These are phyloP conservation scores for Tetracladium maxilliforme DNA, from an alignment of 2,329 filamentous ascomycete species.

Conservation along the genomic window DNA sequence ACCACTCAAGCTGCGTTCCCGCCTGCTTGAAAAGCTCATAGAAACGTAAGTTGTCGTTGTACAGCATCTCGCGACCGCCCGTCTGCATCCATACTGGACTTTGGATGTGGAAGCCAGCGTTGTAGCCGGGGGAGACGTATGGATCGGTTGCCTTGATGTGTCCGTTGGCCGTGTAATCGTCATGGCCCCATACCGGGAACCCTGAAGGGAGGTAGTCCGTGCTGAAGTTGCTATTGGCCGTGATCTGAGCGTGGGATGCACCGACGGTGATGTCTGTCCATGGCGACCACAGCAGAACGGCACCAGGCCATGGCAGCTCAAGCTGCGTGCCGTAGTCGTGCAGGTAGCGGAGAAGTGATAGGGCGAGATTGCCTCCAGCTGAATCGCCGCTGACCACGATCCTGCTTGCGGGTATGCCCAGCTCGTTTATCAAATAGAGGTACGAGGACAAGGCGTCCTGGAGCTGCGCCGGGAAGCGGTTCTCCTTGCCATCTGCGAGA, in stretches of 20 bases:
- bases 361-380: constrained; percentile 29
- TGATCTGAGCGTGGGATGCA: too few relatives aligned
- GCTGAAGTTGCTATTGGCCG: constrained; percentile 9
- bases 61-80: constrained; percentile 24
- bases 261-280: constrained; percentile 24
- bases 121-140: constrained; percentile 19
- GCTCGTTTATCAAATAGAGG: constrained; percentile 20
- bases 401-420: constrained; percentile 19
- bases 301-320: constrained; percentile 16
- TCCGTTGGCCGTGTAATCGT: too few relatives aligned
- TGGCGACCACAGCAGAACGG: constrained; percentile 25
- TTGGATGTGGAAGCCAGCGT: too few relatives aligned
- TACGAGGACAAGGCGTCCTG: constrained; percentile 32
- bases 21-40: constrained; percentile 18
- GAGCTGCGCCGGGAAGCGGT: constrained; percentile 32
- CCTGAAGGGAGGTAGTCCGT: constrained; percentile 23
- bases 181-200: constrained; percentile 28
- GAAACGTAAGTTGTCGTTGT: constrained; percentile 20
- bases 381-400: constrained; percentile 32
- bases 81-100: constrained; percentile 24
- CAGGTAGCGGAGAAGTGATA: constrained; percentile 29
- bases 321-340: constrained; percentile 16
- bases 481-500: constrained; percentile 22
- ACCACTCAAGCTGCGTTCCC: constrained; percentile 23
- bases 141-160: constrained; percentile 14